Conservation (phyloP, 1,139 yeast species). For the Sugiyamaella xylanicola region DNA sequence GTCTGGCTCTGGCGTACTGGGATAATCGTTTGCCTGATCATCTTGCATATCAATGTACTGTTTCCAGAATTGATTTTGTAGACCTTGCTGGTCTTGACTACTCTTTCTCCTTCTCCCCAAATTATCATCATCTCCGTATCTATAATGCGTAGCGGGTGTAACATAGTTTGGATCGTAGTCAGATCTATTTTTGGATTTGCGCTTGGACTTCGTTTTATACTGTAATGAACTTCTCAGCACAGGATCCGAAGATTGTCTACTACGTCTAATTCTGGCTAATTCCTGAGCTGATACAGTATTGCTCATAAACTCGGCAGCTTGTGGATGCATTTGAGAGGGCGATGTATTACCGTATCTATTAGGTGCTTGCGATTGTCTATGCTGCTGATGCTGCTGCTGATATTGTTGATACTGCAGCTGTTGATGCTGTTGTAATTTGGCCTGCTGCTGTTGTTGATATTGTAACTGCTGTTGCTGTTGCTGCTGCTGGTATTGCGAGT, state of each 20-base stretch:
- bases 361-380: slow-evolving; percentile 12
- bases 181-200: neutral
- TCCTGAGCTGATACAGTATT: slow-evolving; percentile 13
- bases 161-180: neutral
- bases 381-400: neutral
- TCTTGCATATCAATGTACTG: slow-evolving; percentile 29
- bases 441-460: slow-evolving; percentile 14
- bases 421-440: neutral
- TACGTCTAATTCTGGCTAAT: slow-evolving; percentile 6
- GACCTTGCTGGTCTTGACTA: slow-evolving; percentile 22
- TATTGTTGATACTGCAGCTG: neutral
- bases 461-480: slow-evolving; percentile 20
- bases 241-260: neutral
- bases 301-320: slow-evolving; percentile 18
- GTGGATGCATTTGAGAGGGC: slow-evolving; percentile 13
- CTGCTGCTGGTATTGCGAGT: slow-evolving; percentile 13
- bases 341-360: slow-evolving; percentile 5
- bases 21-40: slow-evolving; percentile 30
- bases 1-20: neutral
- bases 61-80: slow-evolving; percentile 27
- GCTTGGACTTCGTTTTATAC: neutral
- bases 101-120: slow-evolving; percentile 24
- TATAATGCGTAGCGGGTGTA: slow-evolving; percentile 14
- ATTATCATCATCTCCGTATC: slow-evolving; percentile 28
- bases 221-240: neutral